Conservation (phyloP, 2,329 filamentous ascomycete genomes). For the Myriosclerotinia duriaeana region DNA sequence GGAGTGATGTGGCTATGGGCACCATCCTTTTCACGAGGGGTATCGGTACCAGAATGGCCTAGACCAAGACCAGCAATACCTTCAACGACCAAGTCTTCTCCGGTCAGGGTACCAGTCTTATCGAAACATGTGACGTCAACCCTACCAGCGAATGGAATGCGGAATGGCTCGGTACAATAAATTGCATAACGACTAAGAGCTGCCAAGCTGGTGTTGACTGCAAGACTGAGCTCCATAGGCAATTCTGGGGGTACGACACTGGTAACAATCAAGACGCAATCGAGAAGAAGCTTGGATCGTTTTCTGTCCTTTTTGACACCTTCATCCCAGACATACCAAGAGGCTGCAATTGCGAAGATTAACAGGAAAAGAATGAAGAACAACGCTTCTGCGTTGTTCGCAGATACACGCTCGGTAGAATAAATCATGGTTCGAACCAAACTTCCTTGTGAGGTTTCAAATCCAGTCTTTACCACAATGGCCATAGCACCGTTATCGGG, state of each 20-base stretch:
- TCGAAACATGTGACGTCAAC: slow-evolving; percentile 98
- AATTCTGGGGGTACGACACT: slow-evolving; percentile 98
- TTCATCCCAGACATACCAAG: slow-evolving; percentile 99
- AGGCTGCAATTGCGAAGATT: slow-evolving; percentile 93
- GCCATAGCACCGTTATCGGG: slow-evolving; percentile 94
- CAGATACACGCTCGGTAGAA: slow-evolving; percentile 97
- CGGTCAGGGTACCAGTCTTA: slow-evolving; percentile 95
- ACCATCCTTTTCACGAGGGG: slow-evolving; percentile 70
- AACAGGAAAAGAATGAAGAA: slow-evolving; percentile 96
- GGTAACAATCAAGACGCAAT: slow-evolving; percentile 96
- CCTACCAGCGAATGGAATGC: slow-evolving; percentile 92
- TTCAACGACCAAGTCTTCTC: slow-evolving; percentile 94
- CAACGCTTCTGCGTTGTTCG: slow-evolving; percentile 94
- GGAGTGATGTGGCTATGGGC: slow-evolving; percentile 77
- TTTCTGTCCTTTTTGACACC: slow-evolving; percentile 93
- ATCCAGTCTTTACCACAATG: slow-evolving; percentile 94
- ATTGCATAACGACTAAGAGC: slow-evolving; percentile 94
- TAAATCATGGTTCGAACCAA: slow-evolving; percentile 99
- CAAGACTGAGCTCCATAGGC: slow-evolving; percentile 95
- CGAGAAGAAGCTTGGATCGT: slow-evolving; percentile 92
- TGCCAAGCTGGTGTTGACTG: slow-evolving; percentile 95
- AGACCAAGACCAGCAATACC: slow-evolving; percentile 88
- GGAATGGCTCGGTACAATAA: slow-evolving; percentile 98
- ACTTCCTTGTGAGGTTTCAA: slow-evolving; percentile 97
- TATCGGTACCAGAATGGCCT: slow-evolving; percentile 63